Evolutionary conservation across 257 asterid species (phyloP).

Genomic region (Solanum clarkiae): DNA sequence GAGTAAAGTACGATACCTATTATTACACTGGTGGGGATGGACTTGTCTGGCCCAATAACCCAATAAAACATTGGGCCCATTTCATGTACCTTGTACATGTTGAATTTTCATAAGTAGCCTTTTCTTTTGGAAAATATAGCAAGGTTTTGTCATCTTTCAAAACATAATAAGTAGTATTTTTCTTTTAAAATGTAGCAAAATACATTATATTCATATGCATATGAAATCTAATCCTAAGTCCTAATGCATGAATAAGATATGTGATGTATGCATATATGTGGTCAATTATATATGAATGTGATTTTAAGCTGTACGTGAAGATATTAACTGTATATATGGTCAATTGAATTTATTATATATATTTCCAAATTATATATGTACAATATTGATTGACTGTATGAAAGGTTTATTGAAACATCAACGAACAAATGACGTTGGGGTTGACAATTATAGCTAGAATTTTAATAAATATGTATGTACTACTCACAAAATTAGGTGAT

Average conservation of each 20-base stretch:
- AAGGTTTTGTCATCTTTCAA: no score
- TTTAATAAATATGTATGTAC: not conserved
- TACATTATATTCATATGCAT: not conserved
- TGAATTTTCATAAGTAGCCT: not conserved
- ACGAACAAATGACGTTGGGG: not conserved
- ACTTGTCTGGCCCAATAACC: conserved; percentile 7
- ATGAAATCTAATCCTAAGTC: no score
- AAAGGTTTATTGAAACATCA: not conserved
- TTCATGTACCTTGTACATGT: not conserved
- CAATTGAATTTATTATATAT: not conserved
- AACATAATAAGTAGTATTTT: no score
- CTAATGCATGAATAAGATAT: not conserved
- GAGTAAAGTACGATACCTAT: conserved; percentile 18
- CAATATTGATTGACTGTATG: not conserved
- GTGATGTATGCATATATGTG: not conserved
- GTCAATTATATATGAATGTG: not conserved
- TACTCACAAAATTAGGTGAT: not conserved
- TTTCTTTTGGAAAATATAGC: not conserved
- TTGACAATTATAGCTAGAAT: no score
- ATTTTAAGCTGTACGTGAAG: not conserved
- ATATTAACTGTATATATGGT: no score
- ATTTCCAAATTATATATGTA: not conserved
- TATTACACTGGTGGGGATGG: conserved; percentile 23
- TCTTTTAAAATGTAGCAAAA: not conserved
- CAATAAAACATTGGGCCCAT: not conserved